These are phyloP conservation scores for Tuber microsphaerosporum DNA, from an alignment of 495 filamentous ascomycete genomes.

Conservation along the genomic window DNA sequence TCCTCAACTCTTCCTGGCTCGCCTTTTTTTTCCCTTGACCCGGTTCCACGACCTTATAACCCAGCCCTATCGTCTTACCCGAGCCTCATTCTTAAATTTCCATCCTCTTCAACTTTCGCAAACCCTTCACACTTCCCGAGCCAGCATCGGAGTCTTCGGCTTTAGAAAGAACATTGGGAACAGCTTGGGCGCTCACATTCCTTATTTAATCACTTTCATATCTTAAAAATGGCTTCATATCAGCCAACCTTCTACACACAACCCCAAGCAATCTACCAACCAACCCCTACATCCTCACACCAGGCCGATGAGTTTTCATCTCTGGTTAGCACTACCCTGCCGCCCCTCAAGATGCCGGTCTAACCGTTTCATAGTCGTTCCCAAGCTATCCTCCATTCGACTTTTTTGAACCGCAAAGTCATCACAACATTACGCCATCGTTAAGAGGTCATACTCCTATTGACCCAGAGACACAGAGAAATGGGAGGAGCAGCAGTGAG, in stretches of 20 bases:
- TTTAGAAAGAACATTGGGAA: background rate
- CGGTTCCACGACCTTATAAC: slow-evolving; percentile 7
- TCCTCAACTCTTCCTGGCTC: slow-evolving; percentile 8
- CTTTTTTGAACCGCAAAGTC: slow-evolving; percentile 21
- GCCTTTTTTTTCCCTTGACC: slow-evolving; percentile 5
- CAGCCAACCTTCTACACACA: slow-evolving; percentile 31
- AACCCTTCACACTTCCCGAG: slow-evolving; percentile 17
- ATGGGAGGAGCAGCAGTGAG: slow-evolving; percentile 38
- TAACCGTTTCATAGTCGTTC: slow-evolving; percentile 19
- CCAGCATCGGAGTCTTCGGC: slow-evolving; percentile 10
- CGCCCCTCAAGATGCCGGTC: background rate
- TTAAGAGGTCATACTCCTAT: slow-evolving; percentile 32
- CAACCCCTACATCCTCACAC: slow-evolving; percentile 32
- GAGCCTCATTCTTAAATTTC: slow-evolving; percentile 18
- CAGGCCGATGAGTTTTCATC: slow-evolving; percentile 31
- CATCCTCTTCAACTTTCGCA: slow-evolving; percentile 11
- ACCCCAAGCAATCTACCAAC: slow-evolving; percentile 28
- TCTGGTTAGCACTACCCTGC: slow-evolving; percentile 24
- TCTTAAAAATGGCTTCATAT: slow-evolving; percentile 28
- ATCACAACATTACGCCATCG: slow-evolving; percentile 29
- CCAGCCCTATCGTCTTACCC: slow-evolving; percentile 11
- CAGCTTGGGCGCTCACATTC: background rate
- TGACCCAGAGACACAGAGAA: slow-evolving; percentile 31
- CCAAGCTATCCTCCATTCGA: slow-evolving; percentile 23
- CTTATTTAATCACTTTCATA: background rate